phyloP scores from a whole-genome alignment of 2,329 filamentous ascomycete genomes.

The Colletotrichum cereale region DNA sequence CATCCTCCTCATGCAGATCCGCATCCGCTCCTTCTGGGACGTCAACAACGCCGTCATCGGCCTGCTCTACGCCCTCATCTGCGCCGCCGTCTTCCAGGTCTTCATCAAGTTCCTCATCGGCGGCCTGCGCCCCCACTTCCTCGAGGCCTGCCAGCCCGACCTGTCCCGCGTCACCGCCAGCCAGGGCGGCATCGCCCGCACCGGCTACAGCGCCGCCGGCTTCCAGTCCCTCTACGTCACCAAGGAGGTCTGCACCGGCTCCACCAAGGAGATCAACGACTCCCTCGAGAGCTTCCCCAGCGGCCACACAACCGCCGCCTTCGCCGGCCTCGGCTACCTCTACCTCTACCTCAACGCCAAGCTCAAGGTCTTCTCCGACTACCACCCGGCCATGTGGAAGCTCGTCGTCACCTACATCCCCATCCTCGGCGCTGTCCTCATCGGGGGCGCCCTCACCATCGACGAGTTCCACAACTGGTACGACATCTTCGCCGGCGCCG shows the following conservation, averaged over 20 bases:
- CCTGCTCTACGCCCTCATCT: conserved; percentile 77
- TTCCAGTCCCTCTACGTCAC: conserved; percentile 76
- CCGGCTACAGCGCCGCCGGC: conserved; percentile 63
- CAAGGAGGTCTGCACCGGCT: conserved; percentile 76
- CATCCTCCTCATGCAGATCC: conserved; percentile 75
- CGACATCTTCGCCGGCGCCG: conserved; percentile 74
- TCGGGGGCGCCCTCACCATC: conserved; percentile 77
- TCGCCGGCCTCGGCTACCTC: conserved; percentile 78
- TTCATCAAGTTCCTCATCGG: conserved; percentile 83
- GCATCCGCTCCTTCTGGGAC: conserved; percentile 77
- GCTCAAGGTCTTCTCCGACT: conserved; percentile 80
- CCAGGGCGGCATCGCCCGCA: conserved; percentile 55
- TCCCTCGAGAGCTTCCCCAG: conserved; percentile 78
- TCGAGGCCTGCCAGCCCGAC: conserved; percentile 76
- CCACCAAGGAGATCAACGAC: conserved; percentile 76
- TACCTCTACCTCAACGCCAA: conserved; percentile 83
- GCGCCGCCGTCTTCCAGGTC: conserved; percentile 81
- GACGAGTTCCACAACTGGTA: conserved; percentile 84
- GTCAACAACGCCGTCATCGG: conserved; percentile 79
- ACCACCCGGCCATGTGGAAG: conserved; percentile 82
- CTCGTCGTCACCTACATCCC: conserved; percentile 74
- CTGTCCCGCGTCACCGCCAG: conserved; percentile 56
- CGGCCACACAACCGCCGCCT: conserved; percentile 80
- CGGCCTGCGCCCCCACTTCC: conserved; percentile 78
- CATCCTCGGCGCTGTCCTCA: conserved; percentile 74